These are phyloP conservation scores for Hyphopichia wangnamkhiaoensis DNA, from an alignment of 1,139 yeast species.

Conservation along the genomic window DNA sequence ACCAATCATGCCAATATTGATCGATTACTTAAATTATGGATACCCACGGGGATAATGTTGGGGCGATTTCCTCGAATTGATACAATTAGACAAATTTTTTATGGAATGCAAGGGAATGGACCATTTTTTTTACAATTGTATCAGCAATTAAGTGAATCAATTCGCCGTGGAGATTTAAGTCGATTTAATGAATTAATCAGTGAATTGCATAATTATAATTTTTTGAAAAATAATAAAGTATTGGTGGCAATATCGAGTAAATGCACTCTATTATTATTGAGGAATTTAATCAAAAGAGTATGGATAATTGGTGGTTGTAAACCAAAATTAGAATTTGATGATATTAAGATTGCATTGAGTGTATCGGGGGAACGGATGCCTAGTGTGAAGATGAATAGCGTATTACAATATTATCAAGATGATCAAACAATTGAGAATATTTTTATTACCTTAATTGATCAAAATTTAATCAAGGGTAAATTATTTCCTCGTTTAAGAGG, in stretches of 20 bases:
- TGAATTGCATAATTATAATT: constrained; percentile 25
- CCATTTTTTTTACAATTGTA: constrained; percentile 39
- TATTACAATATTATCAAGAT: constrained; percentile 16
- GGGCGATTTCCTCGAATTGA: constrained; percentile 50
- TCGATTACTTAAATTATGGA: constrained; percentile 48
- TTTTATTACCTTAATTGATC: constrained; percentile 51
- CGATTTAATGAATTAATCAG: constrained; percentile 31
- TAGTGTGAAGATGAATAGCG: constrained; percentile 1
- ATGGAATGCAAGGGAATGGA: constrained; percentile 12
- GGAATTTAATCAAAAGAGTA: constrained; percentile 44
- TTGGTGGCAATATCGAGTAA: constrained; percentile 29
- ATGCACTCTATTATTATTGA: constrained; percentile 41
- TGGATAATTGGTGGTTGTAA: constrained; percentile 34
- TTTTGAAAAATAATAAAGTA: constrained; percentile 37
- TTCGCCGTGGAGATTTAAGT: constrained; percentile 42
- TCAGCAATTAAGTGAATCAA: constrained; percentile 30
- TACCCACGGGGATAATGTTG: constrained; percentile 58
- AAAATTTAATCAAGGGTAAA: constrained; percentile 55
- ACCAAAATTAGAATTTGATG: constrained; percentile 30
- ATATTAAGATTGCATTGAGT: constrained; percentile 22
- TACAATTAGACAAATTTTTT: constrained; percentile 20
- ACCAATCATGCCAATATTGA: constrained; percentile 30
- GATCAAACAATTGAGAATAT: constrained; percentile 47
- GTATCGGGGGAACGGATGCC: constrained; percentile 10
- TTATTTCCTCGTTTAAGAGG: constrained; percentile 44